Evolutionary conservation across 2,329 filamentous ascomycete species (phyloP).

Genomic region (Fusarium lyarnte): DNA sequence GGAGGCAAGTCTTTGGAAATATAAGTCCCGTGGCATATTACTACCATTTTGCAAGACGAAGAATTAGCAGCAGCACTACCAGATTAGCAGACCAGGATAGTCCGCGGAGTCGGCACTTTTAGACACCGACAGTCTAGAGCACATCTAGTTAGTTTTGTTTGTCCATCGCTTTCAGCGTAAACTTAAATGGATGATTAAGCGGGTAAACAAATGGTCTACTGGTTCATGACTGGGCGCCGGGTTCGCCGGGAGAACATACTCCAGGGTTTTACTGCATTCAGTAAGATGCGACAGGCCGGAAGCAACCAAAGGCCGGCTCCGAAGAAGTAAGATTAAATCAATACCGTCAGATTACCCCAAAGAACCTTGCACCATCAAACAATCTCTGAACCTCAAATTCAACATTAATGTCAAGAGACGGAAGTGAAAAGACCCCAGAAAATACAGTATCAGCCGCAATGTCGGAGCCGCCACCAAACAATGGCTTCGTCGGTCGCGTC

Average conservation of each 20-base stretch:
- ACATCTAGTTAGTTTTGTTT: neutral
- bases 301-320: neutral
- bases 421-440: neutral
- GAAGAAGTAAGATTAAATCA: neutral
- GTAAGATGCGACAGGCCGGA: neutral
- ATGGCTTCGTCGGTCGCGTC: neutral
- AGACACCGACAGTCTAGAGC: neutral
- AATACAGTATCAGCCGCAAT: neutral
- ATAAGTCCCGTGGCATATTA: no score
- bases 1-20: no score
- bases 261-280: neutral
- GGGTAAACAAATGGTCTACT: neutral
- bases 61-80: no score
- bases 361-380: neutral
- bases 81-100: neutral
- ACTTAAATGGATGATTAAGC: neutral
- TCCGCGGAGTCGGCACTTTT: neutral
- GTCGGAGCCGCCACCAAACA: neutral
- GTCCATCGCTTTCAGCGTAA: neutral
- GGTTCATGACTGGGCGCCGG: neutral
- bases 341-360: neutral
- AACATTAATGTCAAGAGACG: neutral
- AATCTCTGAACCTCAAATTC: neutral
- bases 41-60: no score
- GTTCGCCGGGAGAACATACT: neutral